These are phyloP conservation scores for Neckera pumila DNA, from an alignment of 225 moss, liverwort and hornwort species.

Conservation along the genomic window DNA sequence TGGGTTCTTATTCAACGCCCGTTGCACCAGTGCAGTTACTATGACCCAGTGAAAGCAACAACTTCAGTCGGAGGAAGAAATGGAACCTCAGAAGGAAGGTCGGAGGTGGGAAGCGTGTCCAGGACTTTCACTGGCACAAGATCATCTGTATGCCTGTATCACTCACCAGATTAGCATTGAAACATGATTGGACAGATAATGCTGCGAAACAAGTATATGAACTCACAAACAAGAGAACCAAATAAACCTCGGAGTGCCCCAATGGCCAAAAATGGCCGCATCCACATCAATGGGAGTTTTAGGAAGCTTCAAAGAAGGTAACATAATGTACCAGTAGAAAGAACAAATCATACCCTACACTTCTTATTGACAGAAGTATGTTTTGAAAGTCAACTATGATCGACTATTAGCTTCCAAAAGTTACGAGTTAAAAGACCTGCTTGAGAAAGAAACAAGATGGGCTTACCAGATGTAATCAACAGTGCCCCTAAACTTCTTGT, in stretches of 20 bases:
- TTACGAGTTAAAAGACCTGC: neutral
- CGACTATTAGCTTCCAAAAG: neutral
- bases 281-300: neutral
- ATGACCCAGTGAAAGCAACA: neutral
- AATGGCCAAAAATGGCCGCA: neutral
- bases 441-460: neutral
- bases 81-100: conserved; percentile 49
- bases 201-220: neutral
- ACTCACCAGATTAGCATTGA: neutral
- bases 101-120: conserved; percentile 56
- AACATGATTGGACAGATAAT: neutral
- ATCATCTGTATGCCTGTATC: conserved; percentile 77
- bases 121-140: conserved; percentile 64
- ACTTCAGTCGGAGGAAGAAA: neutral
- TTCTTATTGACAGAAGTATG: neutral
- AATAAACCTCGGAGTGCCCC: neutral
- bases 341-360: neutral
- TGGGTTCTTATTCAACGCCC: neutral
- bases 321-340: neutral
- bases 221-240: neutral
- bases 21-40: neutral
- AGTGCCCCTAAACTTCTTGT: conserved; percentile 81
- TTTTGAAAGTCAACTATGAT: neutral
- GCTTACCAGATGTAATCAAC: conserved; percentile 96
- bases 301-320: neutral